These are phyloP conservation scores for Aechmea fasciata DNA, from an alignment of 176 grass and related monocot genomes.

Conservation along the genomic window DNA sequence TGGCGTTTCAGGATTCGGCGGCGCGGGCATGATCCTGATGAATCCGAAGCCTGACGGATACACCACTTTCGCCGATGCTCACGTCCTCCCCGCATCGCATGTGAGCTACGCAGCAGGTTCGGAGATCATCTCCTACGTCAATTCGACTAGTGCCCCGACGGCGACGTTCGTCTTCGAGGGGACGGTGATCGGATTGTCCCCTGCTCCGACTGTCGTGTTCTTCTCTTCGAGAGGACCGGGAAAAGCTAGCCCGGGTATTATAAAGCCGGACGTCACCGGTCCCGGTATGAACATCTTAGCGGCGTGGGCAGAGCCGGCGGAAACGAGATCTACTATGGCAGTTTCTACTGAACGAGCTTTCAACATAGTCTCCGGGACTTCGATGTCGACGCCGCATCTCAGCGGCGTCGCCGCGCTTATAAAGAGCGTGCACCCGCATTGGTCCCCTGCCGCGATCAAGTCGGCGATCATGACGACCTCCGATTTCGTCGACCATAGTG, in stretches of 20 bases:
- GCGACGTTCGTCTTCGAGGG: conserved; percentile 59
- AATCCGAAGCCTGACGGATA: conserved; percentile 36
- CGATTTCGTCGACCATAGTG: conserved; percentile 36
- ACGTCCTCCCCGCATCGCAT: conserved; percentile 56
- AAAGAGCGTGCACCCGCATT: conserved; percentile 56
- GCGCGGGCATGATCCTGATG: conserved; percentile 50
- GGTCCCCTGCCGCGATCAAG: conserved; percentile 73
- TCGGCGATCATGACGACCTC: conserved; percentile 94
- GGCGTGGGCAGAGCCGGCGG: conserved; percentile 36
- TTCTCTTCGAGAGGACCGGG: conserved; percentile 78
- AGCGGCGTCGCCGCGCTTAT: conserved; percentile 65
- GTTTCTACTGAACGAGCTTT: conserved; percentile 36
- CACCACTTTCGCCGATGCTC: conserved; percentile 45
- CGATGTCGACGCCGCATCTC: conserved; percentile 80
- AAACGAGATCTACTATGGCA: conserved; percentile 30
- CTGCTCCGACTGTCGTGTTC: conserved; percentile 43
- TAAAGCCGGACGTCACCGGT: conserved; percentile 81
- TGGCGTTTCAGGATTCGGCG: conserved; percentile 40
- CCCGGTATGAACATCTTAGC: conserved; percentile 89
- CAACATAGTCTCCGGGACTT: conserved; percentile 72
- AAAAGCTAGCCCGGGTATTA: conserved; percentile 44
- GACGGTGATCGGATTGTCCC: conserved; percentile 43
- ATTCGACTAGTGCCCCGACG: conserved; percentile 37
- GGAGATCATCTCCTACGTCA: conserved; percentile 43
- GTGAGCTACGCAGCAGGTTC: conserved; percentile 41